phyloP scores from a whole-genome alignment of 2,329 filamentous ascomycete genomes.

The Phialophora macrospora region DNA sequence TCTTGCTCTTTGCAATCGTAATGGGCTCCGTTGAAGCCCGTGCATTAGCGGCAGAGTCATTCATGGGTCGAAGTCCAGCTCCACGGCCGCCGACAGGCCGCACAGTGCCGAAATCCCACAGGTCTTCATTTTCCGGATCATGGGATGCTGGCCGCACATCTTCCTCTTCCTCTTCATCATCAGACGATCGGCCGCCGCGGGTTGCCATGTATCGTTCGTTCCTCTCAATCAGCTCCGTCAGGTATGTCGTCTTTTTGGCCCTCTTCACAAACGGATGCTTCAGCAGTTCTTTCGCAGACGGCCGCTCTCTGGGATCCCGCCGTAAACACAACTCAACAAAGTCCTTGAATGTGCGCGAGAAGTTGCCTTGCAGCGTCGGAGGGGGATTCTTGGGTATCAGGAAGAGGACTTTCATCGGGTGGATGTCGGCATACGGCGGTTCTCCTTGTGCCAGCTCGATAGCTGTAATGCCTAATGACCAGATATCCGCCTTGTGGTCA shows the following conservation, averaged over 20 bases:
- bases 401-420: slow-evolving; percentile 98
- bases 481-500: slow-evolving; percentile 97
- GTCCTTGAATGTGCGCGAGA: slow-evolving; percentile 81
- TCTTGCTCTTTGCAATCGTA: slow-evolving; percentile 48
- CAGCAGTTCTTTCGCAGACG: slow-evolving; percentile 82
- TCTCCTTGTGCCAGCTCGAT: slow-evolving; percentile 90
- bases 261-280: slow-evolving; percentile 88
- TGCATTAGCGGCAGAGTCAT: slow-evolving; percentile 79
- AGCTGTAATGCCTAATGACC: slow-evolving; percentile 94
- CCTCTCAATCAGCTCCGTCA: slow-evolving; percentile 93
- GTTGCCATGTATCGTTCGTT: slow-evolving; percentile 84
- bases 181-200: slow-evolving; percentile 73
- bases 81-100: slow-evolving; percentile 73
- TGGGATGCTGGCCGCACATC: slow-evolving; percentile 48
- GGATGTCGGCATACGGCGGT: slow-evolving; percentile 92
- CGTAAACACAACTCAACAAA: slow-evolving; percentile 83
- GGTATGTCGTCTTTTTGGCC: slow-evolving; percentile 93
- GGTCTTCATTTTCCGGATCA: slow-evolving; percentile 72
- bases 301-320: slow-evolving; percentile 86
- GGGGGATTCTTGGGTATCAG: slow-evolving; percentile 94
- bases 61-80: slow-evolving; percentile 72
- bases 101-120: slow-evolving; percentile 99
- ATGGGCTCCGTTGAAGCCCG: slow-evolving; percentile 60
- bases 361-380: slow-evolving; percentile 78
- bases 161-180: slow-evolving; percentile 64